phyloP scores from a whole-genome alignment of 768 basidiomycete genomes.

The Psilocybe azurescens region DNA sequence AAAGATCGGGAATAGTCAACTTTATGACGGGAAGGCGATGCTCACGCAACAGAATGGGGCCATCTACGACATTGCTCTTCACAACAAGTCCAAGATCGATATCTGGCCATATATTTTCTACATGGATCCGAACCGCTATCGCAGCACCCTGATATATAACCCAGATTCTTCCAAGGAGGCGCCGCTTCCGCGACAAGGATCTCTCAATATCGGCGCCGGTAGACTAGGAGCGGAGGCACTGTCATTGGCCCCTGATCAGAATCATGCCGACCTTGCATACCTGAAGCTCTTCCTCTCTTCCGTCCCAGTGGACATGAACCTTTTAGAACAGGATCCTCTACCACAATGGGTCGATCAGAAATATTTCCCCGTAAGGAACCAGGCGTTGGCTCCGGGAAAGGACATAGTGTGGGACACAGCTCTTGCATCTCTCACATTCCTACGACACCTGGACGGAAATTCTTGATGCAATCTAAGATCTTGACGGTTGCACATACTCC shows the following conservation, averaged over 20 bases:
- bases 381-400: neutral
- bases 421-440: constrained; percentile 28
- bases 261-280: constrained; percentile 50
- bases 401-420: constrained; percentile 34
- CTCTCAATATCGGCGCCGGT: constrained; percentile 47
- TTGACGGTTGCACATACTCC: neutral
- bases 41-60: constrained; percentile 46
- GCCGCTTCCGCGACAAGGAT: constrained; percentile 47
- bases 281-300: constrained; percentile 65
- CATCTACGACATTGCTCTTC: constrained; percentile 53
- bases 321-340: constrained; percentile 49
- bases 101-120: constrained; percentile 70
- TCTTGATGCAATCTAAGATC: constrained; percentile 1
- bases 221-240: constrained; percentile 50
- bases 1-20: constrained; percentile 49
- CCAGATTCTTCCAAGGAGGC: constrained; percentile 43
- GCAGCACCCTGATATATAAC: constrained; percentile 60
- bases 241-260: constrained; percentile 43
- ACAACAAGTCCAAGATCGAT: constrained; percentile 53
- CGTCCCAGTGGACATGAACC: constrained; percentile 49
- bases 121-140: constrained; percentile 62
- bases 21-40: constrained; percentile 52
- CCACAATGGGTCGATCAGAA: constrained; percentile 16
- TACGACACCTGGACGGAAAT: neutral
- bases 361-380: neutral